phyloP scores from a whole-genome alignment of 352 stramenopile genomes.

The Achlya hypogyna region DNA sequence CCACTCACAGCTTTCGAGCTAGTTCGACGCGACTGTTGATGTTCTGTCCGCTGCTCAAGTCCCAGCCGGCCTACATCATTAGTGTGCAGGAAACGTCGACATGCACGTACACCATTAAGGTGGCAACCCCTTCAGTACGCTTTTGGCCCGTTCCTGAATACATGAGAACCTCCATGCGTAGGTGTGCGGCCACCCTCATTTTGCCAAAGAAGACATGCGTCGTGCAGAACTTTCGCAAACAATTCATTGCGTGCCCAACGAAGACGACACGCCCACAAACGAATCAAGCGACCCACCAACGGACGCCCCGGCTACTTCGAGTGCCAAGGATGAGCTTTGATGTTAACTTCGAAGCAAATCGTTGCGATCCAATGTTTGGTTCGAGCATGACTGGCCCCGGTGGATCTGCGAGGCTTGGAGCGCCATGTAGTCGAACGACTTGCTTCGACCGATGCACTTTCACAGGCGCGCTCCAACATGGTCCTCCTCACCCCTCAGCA shows the following conservation, averaged over 20 bases:
- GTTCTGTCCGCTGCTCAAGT: slow-evolving; percentile 36
- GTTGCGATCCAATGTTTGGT: not conserved
- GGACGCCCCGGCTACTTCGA: not conserved
- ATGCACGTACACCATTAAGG: slow-evolving; percentile 73
- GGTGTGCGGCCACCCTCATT: slow-evolving; percentile 74
- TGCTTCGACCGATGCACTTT: not conserved
- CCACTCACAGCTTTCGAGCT: not conserved
- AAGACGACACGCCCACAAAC: not conserved
- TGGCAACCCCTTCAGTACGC: slow-evolving; percentile 42
- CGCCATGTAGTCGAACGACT: too few species aligned
- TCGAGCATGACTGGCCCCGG: not conserved
- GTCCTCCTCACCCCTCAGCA: too few species aligned
- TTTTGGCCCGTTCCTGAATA: not conserved
- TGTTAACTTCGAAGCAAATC: not conserved
- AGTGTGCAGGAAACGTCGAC: slow-evolving; percentile 74
- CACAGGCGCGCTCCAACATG: too few species aligned
- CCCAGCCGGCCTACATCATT: slow-evolving; percentile 67
- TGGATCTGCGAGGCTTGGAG: too few species aligned
- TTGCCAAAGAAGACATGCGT: slow-evolving; percentile 57
- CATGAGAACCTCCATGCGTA: not conserved
- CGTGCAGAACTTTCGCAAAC: slow-evolving; percentile 42
- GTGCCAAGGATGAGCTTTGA: slow-evolving; percentile 14
- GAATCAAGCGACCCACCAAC: not conserved
- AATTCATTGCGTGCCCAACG: slow-evolving; percentile 58
- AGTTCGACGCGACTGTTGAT: slow-evolving; percentile 15